Base-by-base conservation (phyloP, 163 green algal species). In the Scenedesmus sp. region DNA sequence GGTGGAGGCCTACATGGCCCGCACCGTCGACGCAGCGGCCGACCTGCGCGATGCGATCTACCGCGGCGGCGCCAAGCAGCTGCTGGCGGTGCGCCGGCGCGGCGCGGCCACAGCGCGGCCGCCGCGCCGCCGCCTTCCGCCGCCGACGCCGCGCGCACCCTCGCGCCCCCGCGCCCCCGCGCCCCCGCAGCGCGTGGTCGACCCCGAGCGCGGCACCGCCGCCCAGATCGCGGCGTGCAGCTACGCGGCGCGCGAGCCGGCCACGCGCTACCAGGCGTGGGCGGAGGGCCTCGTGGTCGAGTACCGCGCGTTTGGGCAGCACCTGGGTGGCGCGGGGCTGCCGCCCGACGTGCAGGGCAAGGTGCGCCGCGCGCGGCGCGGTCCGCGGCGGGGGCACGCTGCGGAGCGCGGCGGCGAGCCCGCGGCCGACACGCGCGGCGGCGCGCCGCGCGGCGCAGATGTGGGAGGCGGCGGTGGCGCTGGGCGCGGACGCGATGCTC, bases 1-100 rank as follows among this genome's bases (percentile, higher is more conserved):
- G 5, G 72, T 86, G 39, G 84, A 89, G 26, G 26, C 33, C 29
- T 89, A 87, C 80, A 87, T 82, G 44, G 26, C 64, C 18, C 56
- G 84, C 29, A 86, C 81, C 11, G 76, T 89, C 24, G 84, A 89
- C 26, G 82, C 81, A 11, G 69, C 77, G 0, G 34, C 44, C 6
- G 84, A 89, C 62, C 69, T 89, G 14, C 50, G 44, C 66, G 81
- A 89, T 29, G 60, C 75, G 60, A 82, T 89, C 48, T 87, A 87
- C 72, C 70, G 63, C 53, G 77, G 76, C 26, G 84, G 60, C 1
- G 74, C 84, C 0, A 57, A 62, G 24, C 67, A 67, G 39, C 74
- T 87, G 60, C 78, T 89, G 58, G 31, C 70, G 83, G 83, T 86
- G n/a, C 28, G 78, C 18, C 13, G 11, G 29, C 45, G n/a, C 9